Conservation (phyloP, 2,329 filamentous ascomycete species). For the Colletotrichum sp. region DNA sequence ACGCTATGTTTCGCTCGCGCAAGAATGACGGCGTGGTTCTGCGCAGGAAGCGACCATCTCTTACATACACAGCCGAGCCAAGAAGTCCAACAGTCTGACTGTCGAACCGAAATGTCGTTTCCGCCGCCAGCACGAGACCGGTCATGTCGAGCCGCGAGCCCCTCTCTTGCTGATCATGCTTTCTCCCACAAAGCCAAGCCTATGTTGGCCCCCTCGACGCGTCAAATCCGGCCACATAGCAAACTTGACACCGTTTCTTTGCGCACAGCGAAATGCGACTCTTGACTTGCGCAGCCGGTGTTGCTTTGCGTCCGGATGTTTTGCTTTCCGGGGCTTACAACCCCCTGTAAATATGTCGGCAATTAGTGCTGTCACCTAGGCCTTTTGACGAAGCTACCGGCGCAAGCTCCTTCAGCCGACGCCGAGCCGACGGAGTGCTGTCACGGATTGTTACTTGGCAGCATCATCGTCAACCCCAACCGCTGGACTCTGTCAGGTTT, state of each 20-base stretch:
- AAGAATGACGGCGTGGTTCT: neutral
- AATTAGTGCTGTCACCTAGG: neutral
- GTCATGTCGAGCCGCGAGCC: neutral
- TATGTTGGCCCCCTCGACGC: neutral
- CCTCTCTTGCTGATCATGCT: neutral
- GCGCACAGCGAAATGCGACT: neutral
- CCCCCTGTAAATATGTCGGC: neutral
- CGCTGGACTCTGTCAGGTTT: neutral
- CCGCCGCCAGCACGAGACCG: neutral
- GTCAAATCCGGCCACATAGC: neutral
- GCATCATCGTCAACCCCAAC: neutral
- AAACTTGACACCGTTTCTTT: neutral
- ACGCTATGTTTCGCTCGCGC: neutral
- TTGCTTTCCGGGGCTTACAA: neutral
- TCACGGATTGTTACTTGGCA: neutral
- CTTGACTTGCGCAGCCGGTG: neutral
- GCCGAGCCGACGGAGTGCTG: neutral
- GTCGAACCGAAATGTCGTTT: neutral
- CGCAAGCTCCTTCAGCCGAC: neutral
- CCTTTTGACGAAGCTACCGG: neutral
- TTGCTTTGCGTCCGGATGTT: neutral
- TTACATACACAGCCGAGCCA: conserved; percentile 12
- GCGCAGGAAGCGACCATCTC: neutral
- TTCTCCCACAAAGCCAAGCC: neutral
- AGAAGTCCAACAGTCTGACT: neutral